Conservation (phyloP, 345 rosid genomes). For the Gynandropsis gynandra region DNA sequence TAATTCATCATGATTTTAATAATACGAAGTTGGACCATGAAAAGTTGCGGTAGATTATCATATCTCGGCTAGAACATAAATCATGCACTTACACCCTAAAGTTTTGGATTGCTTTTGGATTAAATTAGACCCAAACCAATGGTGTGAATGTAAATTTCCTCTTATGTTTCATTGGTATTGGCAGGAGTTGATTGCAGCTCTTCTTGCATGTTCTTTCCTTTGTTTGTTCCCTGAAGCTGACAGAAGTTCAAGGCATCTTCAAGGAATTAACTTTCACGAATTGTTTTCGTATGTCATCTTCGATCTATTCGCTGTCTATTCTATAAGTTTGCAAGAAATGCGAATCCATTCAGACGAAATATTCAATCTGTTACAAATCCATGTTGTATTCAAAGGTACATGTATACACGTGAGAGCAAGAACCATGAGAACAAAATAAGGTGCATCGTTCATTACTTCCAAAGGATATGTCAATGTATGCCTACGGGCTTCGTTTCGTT, state of each 20-base stretch:
- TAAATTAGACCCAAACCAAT: no score
- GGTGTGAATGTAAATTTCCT: background rate
- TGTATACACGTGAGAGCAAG: conserved; percentile 37
- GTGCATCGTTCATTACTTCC: conserved; percentile 64
- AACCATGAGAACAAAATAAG: conserved; percentile 55
- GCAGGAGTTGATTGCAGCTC: conserved; percentile 27
- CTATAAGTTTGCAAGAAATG: background rate
- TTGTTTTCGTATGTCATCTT: conserved; percentile 77
- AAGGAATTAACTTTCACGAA: conserved; percentile 58
- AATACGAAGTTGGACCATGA: no score
- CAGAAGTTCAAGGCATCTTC: conserved; percentile 51
- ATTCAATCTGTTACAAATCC: background rate
- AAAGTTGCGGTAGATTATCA: no score
- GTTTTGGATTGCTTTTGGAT: no score
- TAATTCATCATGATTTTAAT: no score
- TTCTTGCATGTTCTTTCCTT: conserved; percentile 28
- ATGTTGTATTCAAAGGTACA: conserved; percentile 37
- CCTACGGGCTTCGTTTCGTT: conserved; percentile 74
- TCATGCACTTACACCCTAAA: no score
- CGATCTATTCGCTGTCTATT: conserved; percentile 18
- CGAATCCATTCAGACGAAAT: no score
- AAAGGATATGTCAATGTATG: conserved; percentile 47
- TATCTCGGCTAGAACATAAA: no score
- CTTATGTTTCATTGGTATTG: background rate
- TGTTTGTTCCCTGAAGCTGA: conserved; percentile 59